Evolutionary conservation across 768 basidiomycete genomes (phyloP), one percentile per base, ranked within the genome.

Genomic region (Pleurotus eryngii): DNA sequence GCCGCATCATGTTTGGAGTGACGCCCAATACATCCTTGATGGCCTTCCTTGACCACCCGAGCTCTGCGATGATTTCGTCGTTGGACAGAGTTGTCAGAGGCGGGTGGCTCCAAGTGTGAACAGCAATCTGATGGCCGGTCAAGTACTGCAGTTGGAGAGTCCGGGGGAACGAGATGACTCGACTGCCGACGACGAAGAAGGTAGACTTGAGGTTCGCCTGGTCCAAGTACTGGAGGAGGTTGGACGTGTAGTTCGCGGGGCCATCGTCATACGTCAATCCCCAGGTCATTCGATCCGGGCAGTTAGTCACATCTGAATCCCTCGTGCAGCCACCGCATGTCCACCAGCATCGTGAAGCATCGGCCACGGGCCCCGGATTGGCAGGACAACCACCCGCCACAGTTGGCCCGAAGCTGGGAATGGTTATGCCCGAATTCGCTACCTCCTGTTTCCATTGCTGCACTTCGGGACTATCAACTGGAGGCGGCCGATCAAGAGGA

Each of bases 121-220:
- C 79, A 1, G 84, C 86, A 61, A 95, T 82, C 64, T 96, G 92
- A 66, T 96, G 91, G 5, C 85, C 82, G 30, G 67, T 66, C 78
- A 92, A 82, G 74, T 91, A 92, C 74, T 94, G 83, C 15, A 79
- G 71, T 66, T 90, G 90, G 6, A 92, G 72, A 62, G 83, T 83
- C 20, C 74, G 68, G 1, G 91, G 91, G 69, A 84, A 82, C 0
- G 84, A 85, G 60, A 92, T 80, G 46, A 75, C 84, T 51, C 92
- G 85, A 27, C 92, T 93, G 47, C 93, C 91, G 59, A 94, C 89
- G 59, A 85, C 81, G 70, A 94, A 96, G 79, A 95, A 93, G 1
- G 94, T 96, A 2, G 90, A 81, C 67, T 83, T 86, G 68, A 95
- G 76, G 50, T 85, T 73, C 49, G 78, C 65, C 43, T 80, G 67